These are phyloP conservation scores for Cercospora canescens DNA, from an alignment of 2,329 filamentous ascomycete species.

Conservation along the genomic window DNA sequence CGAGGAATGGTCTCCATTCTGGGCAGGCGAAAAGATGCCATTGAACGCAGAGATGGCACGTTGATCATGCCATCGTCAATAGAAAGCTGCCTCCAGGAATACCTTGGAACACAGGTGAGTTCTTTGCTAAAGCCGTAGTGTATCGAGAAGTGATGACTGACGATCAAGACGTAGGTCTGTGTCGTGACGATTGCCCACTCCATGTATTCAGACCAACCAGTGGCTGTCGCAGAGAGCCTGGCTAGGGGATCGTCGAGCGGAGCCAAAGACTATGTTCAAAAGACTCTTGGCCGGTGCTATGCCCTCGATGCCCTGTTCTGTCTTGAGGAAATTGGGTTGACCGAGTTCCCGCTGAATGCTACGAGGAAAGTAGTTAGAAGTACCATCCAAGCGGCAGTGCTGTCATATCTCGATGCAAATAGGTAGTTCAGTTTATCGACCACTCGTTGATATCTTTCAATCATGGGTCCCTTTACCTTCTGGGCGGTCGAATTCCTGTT, in stretches of 20 bases:
- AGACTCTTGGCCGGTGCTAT: background rate
- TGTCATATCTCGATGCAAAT: background rate
- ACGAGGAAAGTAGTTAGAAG: background rate
- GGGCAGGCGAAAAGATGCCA: background rate
- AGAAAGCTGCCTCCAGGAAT: background rate
- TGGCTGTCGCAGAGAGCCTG: background rate
- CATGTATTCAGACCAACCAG: background rate
- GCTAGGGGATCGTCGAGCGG: background rate
- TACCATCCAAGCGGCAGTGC: background rate
- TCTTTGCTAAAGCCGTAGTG: background rate
- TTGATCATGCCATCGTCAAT: background rate
- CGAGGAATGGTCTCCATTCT: background rate
- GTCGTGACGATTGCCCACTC: background rate
- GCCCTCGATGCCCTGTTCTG: background rate
- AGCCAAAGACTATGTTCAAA: background rate
- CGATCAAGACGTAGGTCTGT: background rate
- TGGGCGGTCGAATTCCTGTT: too few relatives aligned
- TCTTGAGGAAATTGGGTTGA: background rate
- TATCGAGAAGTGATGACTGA: background rate
- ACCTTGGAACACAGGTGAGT: background rate
- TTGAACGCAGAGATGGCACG: background rate
- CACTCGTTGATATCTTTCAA: too few relatives aligned
- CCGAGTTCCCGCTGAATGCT: background rate
- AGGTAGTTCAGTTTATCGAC: too few relatives aligned
- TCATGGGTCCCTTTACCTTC: too few relatives aligned